These are phyloP conservation scores for Ceratocystis alfenasii DNA, from an alignment of 2,329 filamentous ascomycete species.

Conservation along the genomic window DNA sequence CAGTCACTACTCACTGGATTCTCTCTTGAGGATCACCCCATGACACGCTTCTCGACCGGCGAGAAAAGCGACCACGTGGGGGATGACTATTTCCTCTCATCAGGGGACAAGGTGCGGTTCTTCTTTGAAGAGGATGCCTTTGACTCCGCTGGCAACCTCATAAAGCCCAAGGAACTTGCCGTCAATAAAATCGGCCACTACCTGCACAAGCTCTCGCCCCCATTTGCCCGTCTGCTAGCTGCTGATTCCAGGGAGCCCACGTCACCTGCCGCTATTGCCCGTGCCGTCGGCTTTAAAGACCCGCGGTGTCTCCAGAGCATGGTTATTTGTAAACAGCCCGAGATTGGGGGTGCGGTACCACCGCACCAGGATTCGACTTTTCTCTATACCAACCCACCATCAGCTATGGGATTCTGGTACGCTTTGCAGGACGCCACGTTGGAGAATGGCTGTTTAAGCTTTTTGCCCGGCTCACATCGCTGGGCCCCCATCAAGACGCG, in stretches of 20 bases:
- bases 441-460: conserved; percentile 80
- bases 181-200: conserved; percentile 85
- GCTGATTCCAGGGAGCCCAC: conserved; percentile 37
- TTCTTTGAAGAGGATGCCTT: conserved; percentile 97
- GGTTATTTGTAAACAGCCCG: conserved; percentile 97
- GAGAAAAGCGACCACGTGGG: conserved; percentile 66
- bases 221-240: conserved; percentile 48
- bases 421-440: conserved; percentile 82
- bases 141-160: conserved; percentile 48
- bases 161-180: conserved; percentile 67
- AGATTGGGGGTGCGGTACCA: conserved; percentile 83
- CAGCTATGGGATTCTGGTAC: conserved; percentile 93
- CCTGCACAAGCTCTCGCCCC: conserved; percentile 55
- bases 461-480: conserved; percentile 70
- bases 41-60: conserved; percentile 89
- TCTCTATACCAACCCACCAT: conserved; percentile 77
- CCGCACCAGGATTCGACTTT: conserved; percentile 91
- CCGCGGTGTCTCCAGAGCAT: conserved; percentile 80
- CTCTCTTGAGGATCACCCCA: conserved; percentile 69
- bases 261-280: conserved; percentile 52
- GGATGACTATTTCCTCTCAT: conserved; percentile 85
- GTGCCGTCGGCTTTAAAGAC: conserved; percentile 59
- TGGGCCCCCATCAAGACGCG: conserved; percentile 58
- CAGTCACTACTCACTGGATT: conserved; percentile 62
- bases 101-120: conserved; percentile 85